Evolutionary conservation across 2,329 filamentous ascomycete genomes (phyloP).

Genomic region (Dothidotthia symphoricarpi): DNA sequence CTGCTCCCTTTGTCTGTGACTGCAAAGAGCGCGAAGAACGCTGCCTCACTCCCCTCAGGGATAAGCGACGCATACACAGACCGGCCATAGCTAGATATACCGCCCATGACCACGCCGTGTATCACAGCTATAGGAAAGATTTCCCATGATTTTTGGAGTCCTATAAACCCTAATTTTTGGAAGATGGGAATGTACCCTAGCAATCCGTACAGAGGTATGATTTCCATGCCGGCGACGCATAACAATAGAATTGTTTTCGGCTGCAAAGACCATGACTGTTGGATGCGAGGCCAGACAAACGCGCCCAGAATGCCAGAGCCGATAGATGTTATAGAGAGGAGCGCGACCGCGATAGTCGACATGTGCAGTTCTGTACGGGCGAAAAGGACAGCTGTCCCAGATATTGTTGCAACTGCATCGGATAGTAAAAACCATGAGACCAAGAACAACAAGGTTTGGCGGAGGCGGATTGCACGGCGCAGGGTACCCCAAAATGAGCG

Average conservation of each 20-base stretch:
- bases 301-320: constrained; percentile 79
- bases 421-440: constrained; percentile 88
- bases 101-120: constrained; percentile 86
- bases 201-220: constrained; percentile 86
- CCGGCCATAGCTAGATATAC: constrained; percentile 82
- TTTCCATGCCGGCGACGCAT: constrained; percentile 80
- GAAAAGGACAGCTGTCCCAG: constrained; percentile 89
- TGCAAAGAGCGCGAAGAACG: constrained; percentile 90
- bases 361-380: constrained; percentile 88
- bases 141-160: constrained; percentile 84
- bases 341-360: constrained; percentile 76
- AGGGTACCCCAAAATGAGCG: constrained; percentile 76
- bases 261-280: constrained; percentile 62
- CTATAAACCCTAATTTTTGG: constrained; percentile 68
- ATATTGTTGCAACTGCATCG: constrained; percentile 88
- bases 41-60: constrained; percentile 85
- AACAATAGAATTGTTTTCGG: constrained; percentile 81
- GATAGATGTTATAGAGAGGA: constrained; percentile 91
- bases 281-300: constrained; percentile 80
- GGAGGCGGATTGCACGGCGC: constrained; percentile 64
- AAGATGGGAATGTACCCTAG: constrained; percentile 79
- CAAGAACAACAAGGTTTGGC: constrained; percentile 74
- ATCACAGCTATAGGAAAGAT: constrained; percentile 85
- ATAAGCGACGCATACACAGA: constrained; percentile 88
- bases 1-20: constrained; percentile 95